Percentiles rank a stretch among this genome's conserved stretches.
phyloP scores from a whole-genome alignment of 495 filamentous ascomycete genomes.

The Thermothielavioides terrestris region DNA sequence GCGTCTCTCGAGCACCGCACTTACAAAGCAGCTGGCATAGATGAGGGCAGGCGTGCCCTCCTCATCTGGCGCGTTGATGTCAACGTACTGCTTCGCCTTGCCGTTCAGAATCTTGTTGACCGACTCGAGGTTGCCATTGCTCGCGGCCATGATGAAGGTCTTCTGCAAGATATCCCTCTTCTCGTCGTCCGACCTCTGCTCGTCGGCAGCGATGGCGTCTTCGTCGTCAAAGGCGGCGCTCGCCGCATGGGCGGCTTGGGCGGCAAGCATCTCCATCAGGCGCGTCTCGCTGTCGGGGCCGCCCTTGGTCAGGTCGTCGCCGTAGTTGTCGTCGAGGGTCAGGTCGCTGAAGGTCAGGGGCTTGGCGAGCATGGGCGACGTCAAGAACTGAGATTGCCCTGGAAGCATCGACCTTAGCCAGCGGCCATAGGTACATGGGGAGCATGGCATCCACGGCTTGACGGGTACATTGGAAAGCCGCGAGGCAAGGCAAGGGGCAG shows the following conservation, averaged over 20 bases:
- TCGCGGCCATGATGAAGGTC: slow-evolving; percentile 88
- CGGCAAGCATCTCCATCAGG: slow-evolving; percentile 91
- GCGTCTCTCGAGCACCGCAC: slow-evolving; percentile 21
- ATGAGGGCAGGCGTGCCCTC: slow-evolving; percentile 93
- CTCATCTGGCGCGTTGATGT: slow-evolving; percentile 85
- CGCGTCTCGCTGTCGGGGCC: slow-evolving; percentile 76
- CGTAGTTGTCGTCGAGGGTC: slow-evolving; percentile 39
- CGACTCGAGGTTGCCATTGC: slow-evolving; percentile 84
- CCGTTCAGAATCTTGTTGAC: slow-evolving; percentile 70
- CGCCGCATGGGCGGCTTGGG: slow-evolving; percentile 77
- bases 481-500: background rate
- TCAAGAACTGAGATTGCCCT: slow-evolving; percentile 95
- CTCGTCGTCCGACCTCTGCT: slow-evolving; percentile 63
- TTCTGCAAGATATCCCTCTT: slow-evolving; percentile 78
- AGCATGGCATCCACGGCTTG: too few relatives aligned
- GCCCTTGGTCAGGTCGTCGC: slow-evolving; percentile 49
- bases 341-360: slow-evolving; percentile 75
- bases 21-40: slow-evolving; percentile 97
- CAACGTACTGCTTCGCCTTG: slow-evolving; percentile 64
- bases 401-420: slow-evolving; percentile 18
- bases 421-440: background rate
- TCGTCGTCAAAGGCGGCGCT: slow-evolving; percentile 66
- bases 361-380: slow-evolving; percentile 71
- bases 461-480: background rate
- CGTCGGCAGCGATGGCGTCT: slow-evolving; percentile 63